Evolutionary conservation across 768 basidiomycete genomes (phyloP).

Genomic region (Tulasnella calospora): DNA sequence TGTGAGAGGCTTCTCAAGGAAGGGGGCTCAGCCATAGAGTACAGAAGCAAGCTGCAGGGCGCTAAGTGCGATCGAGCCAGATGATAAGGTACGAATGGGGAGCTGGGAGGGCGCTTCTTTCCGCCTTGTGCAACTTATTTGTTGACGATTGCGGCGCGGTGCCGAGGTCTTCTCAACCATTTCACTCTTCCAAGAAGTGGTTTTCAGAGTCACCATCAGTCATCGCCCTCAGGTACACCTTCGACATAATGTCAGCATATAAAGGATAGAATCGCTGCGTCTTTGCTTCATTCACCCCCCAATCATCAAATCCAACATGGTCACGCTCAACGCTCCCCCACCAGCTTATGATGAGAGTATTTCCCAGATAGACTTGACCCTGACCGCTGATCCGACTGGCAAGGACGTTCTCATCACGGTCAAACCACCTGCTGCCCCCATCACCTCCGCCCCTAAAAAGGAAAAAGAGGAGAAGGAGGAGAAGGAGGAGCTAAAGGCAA

Average conservation of each 20-base stretch:
- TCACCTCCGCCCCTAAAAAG: background rate
- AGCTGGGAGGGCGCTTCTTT: no score
- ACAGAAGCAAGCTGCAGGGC: no score
- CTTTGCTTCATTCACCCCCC: background rate
- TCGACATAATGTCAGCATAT: background rate
- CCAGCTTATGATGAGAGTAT: background rate
- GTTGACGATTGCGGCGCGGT: background rate
- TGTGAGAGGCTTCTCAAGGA: no score
- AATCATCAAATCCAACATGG: background rate
- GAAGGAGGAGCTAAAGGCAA: background rate
- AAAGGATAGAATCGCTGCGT: background rate
- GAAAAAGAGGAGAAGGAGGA: background rate
- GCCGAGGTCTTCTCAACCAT: background rate
- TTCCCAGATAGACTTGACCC: background rate
- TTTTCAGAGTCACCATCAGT: background rate
- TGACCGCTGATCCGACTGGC: slow-evolving; percentile 1
- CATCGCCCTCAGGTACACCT: background rate
- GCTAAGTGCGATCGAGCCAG: no score
- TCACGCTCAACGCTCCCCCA: background rate
- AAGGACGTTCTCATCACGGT: slow-evolving; percentile 20
- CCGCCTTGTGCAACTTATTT: background rate
- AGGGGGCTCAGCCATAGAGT: no score
- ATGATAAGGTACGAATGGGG: no score
- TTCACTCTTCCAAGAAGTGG: background rate
- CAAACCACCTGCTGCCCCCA: slow-evolving; percentile 2